A percentile compares a stretch with the other conserved stretches of the same genome.
These are phyloP conservation scores for Solanum microdontum DNA, from an alignment of 257 asterid species.

Conservation along the genomic window DNA sequence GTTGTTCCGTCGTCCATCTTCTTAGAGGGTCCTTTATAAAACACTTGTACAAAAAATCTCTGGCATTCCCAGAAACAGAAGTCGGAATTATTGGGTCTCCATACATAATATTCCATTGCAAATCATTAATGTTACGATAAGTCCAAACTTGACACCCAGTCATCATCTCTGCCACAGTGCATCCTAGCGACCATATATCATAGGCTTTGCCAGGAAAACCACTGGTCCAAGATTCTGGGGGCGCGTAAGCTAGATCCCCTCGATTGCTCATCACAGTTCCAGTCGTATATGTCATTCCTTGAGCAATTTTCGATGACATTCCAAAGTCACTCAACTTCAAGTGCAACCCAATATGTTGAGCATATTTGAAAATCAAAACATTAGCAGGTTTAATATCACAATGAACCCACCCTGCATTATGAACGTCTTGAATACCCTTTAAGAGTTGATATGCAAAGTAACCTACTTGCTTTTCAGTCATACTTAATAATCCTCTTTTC, in stretches of 20 bases:
- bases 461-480: not conserved
- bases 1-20: constrained; percentile 6
- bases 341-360: not conserved
- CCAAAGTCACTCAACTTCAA: constrained; percentile 10
- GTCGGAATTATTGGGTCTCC: not conserved
- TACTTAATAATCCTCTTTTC: not conserved
- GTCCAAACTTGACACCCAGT: not conserved
- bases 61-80: not conserved
- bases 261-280: not conserved
- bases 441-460: not conserved
- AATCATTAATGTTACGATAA: not conserved
- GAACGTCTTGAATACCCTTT: not conserved
- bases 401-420: not conserved
- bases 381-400: constrained; percentile 7
- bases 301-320: not conserved
- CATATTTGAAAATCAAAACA: not conserved
- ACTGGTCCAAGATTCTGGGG: not conserved
- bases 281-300: not conserved
- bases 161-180: not conserved
- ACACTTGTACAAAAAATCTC: not conserved
- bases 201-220: not conserved
- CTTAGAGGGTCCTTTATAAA: not conserved
- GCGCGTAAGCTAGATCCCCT: not conserved
- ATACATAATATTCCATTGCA: not conserved
- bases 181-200: not conserved